Evolutionary conservation across 1,139 yeast genomes (phyloP), one percentile per base, ranked within the genome.

Genomic region (Suhomyces atakaporum): DNA sequence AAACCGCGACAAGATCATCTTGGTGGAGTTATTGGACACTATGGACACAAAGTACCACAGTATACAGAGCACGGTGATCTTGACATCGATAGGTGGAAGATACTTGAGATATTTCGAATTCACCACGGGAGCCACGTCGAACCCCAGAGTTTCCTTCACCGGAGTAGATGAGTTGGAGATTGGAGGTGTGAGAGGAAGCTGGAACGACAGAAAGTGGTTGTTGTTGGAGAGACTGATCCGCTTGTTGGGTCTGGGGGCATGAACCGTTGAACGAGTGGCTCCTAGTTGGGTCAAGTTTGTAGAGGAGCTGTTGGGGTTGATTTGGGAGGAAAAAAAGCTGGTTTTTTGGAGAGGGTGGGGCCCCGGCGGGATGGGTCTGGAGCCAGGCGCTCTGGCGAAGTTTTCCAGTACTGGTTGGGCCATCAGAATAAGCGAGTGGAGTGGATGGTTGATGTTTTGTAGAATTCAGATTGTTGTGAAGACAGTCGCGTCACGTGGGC

Each of bases 41-140:
- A 94, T 89, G 25, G 94, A 83, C n/a, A 83, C 69, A 22, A 78
- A 54, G 60, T 90, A 90, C 97, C 97, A 90, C 23, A 75, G 53
- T 7, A 74, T 52, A 57, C 97, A 90, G 25, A 84, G 46, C 26
- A 62, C 36, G 11, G 59, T 49, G 18, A 68, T 56, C 36, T 58
- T 58, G 40, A 56, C 24, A 42, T 67, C 56, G 26, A 63, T 44
- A 2, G 68, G 63, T 2, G 69, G 69, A 4, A 59, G 23, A 25
- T 31, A 38, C 16, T 21, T 18, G 26, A 18, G 16, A 20, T 10
- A 28, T 9, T 20, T 24, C 29, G 30, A 18, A 11, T 19, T 9
- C 26, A 29, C 13, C 22, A 16, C 25, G 16, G 16, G 20, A 12
- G 16, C 9, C 16, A 23, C 25, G 26, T 36, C 35, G 16, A 27